Base-by-base conservation (phyloP, 176 grass and related monocot genomes). In the Ensete ventricosum region DNA sequence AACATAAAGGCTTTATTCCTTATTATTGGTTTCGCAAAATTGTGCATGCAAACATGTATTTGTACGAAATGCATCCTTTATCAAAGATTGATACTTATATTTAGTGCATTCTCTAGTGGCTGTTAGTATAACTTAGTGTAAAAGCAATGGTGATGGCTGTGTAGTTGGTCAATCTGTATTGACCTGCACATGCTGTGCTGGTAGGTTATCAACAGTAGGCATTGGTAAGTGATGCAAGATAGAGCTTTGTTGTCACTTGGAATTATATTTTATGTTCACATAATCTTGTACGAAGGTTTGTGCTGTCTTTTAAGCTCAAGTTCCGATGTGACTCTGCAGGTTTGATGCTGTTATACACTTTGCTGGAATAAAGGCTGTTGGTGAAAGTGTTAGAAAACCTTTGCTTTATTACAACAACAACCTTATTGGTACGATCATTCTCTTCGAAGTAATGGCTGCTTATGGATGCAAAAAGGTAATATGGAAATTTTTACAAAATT, bases 331-430 rank as follows among this genome's bases (percentile, higher is more conserved):
- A 13, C 64, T 62, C 13, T 79, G 67, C 83, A 99, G 95, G 81
- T 99, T 99, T 76, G 95, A 99, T 82, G 90, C 95, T 62, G 95
- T 99, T 48, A 94, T 99, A 54, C 95, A 99, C 75, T 99, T 99
- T 64, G 95, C 95, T 16, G 95, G 95, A 11, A 84, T 99, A 13
- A 99, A 99, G 73, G 95, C 95, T 78, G 95, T 99, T 21, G 95
- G 95, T 3, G 95, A 99, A 84, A 99, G 95, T 82, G 95, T 99
- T 52, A 60, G 87, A 7, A 99, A 99, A 82, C 95, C 95, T 8
- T 62, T 98, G 43, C 87, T 84, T 72, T 99, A 99, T 80, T 99
- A 94, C 16, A 81, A 99, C 81, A 99, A 99, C 84, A 99, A 99
- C 83, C 88, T 99, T 29, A 69, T 88, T 2, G 90, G 95, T 69